phyloP scores from a whole-genome alignment of 495 filamentous ascomycete species.

The Xylaria scruposa region DNA sequence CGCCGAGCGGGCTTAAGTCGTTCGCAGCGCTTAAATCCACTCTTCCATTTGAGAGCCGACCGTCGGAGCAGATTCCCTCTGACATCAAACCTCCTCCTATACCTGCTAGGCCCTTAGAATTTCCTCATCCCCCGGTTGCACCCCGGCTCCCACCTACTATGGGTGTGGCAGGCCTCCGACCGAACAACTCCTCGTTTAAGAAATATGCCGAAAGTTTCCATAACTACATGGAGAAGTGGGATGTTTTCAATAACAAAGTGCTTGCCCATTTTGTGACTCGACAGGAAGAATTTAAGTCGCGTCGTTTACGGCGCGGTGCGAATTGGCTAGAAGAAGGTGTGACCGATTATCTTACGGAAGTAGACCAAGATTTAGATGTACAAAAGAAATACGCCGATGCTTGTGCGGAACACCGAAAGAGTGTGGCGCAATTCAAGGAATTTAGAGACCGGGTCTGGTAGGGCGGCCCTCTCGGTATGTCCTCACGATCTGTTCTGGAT shows the following conservation, averaged over 20 bases:
- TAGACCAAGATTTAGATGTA: constrained; percentile 28
- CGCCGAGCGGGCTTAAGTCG: constrained; percentile 61
- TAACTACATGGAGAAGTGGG: constrained; percentile 74
- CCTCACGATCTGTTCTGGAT: neutral
- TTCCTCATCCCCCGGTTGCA: constrained; percentile 69
- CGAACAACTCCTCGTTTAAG: constrained; percentile 58
- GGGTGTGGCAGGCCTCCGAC: constrained; percentile 44
- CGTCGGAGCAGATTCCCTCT: constrained; percentile 56
- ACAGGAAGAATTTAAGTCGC: constrained; percentile 58
- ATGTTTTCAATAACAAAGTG: constrained; percentile 68
- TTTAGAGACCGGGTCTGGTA: constrained; percentile 29
- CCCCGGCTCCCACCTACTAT: constrained; percentile 52
- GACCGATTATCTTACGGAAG: constrained; percentile 18
- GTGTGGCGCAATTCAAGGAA: constrained; percentile 20
- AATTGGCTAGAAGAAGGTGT: constrained; percentile 52
- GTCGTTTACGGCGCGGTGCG: constrained; percentile 46
- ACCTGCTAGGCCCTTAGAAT: constrained; percentile 50
- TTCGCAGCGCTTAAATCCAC: constrained; percentile 69
- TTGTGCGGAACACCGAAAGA: constrained; percentile 25
- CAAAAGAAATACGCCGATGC: constrained; percentile 25
- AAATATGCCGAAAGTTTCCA: constrained; percentile 68
- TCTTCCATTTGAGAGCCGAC: constrained; percentile 75
- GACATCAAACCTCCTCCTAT: constrained; percentile 37
- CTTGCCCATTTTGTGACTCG: constrained; percentile 70
- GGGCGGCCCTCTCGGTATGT: neutral